Conservation (phyloP, 148 eudicot species). For the Vaccinium corymbosum region DNA sequence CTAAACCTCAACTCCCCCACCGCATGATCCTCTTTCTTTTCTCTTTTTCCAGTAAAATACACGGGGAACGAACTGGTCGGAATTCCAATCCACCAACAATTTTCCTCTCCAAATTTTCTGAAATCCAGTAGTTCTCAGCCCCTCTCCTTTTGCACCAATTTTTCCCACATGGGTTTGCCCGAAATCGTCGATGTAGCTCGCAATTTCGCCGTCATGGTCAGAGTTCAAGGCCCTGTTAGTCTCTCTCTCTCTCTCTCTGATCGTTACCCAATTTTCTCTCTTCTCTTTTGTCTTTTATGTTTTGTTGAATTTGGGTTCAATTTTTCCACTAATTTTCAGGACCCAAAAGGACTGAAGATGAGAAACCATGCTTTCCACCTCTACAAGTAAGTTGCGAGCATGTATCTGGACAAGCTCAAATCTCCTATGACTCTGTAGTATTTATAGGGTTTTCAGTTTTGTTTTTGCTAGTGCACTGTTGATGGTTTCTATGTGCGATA, state of each 20-base stretch:
- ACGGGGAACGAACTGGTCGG: background rate
- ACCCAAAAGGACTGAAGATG: conserved; percentile 93
- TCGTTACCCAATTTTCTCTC: background rate
- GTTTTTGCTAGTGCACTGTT: background rate
- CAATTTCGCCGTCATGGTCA: conserved; percentile 67
- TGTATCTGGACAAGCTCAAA: background rate
- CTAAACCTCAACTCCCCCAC: background rate
- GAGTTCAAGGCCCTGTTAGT: conserved; percentile 78
- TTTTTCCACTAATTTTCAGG: conserved; percentile 43
- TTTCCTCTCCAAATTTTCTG: background rate
- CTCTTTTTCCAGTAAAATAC: background rate
- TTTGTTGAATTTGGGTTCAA: background rate
- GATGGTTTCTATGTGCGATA: background rate
- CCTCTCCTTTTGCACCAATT: background rate
- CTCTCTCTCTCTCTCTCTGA: conserved; percentile 2
- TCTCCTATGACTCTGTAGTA: background rate
- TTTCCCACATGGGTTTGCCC: conserved; percentile 54
- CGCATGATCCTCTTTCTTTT: background rate
- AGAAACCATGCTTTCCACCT: conserved; percentile 86
- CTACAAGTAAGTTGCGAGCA: conserved; percentile 54
- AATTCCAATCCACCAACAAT: background rate
- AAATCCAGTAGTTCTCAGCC: background rate
- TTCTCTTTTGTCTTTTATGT: too few relatives aligned
- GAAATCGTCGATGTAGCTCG: conserved; percentile 73
- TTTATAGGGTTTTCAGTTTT: background rate